These are phyloP conservation scores for Bretschneidera sinensis DNA, from an alignment of 345 rosid genomes.

Conservation along the genomic window DNA sequence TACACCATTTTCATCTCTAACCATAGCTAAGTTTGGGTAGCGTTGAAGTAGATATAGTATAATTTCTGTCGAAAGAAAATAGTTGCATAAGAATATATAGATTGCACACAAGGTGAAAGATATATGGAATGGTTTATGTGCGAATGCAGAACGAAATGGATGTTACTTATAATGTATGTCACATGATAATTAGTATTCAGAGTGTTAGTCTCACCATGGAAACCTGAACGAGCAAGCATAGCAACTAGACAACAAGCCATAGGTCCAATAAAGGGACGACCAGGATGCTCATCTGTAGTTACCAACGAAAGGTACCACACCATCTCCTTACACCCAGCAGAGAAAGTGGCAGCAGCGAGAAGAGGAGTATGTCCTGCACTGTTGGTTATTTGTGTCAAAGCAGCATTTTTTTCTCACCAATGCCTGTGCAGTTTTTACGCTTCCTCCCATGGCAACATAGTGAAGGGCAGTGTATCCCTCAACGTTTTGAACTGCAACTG, in stretches of 20 bases:
- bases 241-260: neutral
- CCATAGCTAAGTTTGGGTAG: neutral
- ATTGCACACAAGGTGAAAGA: neutral
- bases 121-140: too few relatives aligned
- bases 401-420: neutral
- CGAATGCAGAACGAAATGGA: too few relatives aligned
- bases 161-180: too few relatives aligned
- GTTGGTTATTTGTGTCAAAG: neutral
- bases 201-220: neutral
- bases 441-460: constrained; percentile 14
- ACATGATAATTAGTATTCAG: too few relatives aligned
- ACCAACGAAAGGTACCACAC: neutral
- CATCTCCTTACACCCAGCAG: neutral
- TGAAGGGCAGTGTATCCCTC: constrained; percentile 13
- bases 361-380: neutral
- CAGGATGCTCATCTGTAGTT: neutral
- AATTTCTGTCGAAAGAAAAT: neutral
- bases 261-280: neutral
- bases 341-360: neutral
- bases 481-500: neutral
- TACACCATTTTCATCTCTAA: neutral
- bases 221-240: neutral
- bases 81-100: neutral
- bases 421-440: constrained; percentile 3
- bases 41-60: neutral